phyloP scores from a whole-genome alignment of 2,329 filamentous ascomycete species.

The Falciphora oryzae region DNA sequence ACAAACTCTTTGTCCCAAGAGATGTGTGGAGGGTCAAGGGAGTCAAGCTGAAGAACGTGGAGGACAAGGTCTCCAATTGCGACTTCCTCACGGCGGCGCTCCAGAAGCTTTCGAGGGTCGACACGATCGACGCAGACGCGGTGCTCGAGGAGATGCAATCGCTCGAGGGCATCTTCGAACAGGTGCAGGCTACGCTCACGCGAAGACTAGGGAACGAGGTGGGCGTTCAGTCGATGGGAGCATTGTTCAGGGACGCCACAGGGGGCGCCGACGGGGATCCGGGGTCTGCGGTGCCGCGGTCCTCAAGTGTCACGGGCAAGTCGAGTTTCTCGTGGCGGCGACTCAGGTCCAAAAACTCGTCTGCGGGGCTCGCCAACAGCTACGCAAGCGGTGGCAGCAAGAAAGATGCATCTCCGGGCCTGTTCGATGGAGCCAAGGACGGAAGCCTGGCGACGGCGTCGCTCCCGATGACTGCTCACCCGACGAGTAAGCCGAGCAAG shows the following conservation, averaged over 20 bases:
- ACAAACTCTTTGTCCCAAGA: constrained; percentile 82
- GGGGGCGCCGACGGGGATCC: constrained; percentile 20
- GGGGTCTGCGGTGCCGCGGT: constrained; percentile 40
- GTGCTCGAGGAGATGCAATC: constrained; percentile 91
- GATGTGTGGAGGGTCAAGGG: constrained; percentile 93
- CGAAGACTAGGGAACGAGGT: constrained; percentile 94
- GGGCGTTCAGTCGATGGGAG: constrained; percentile 67
- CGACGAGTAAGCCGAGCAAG: constrained; percentile 63
- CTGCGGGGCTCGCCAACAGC: constrained; percentile 45
- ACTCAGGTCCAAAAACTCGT: constrained; percentile 82
- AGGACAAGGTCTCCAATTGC: constrained; percentile 91
- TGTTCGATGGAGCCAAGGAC: constrained; percentile 47
- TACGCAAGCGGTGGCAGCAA: constrained; percentile 23
- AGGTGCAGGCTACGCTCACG: constrained; percentile 67
- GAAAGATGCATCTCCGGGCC: constrained; percentile 11
- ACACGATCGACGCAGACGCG: constrained; percentile 85
- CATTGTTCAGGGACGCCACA: constrained; percentile 69
- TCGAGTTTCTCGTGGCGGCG: constrained; percentile 86
- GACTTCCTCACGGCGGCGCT: constrained; percentile 87
- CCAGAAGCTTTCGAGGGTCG: constrained; percentile 73
- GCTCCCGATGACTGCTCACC: constrained; percentile 67
- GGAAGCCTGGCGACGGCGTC: constrained; percentile 59
- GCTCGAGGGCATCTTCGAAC: constrained; percentile 78
- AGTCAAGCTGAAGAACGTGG: constrained; percentile 83
- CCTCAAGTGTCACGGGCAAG: constrained; percentile 63